Percentiles rank a stretch among this genome's conserved stretches.
Evolutionary conservation across 306 rosid genomes (phyloP).

Genomic region (Cucurbita maxima): DNA sequence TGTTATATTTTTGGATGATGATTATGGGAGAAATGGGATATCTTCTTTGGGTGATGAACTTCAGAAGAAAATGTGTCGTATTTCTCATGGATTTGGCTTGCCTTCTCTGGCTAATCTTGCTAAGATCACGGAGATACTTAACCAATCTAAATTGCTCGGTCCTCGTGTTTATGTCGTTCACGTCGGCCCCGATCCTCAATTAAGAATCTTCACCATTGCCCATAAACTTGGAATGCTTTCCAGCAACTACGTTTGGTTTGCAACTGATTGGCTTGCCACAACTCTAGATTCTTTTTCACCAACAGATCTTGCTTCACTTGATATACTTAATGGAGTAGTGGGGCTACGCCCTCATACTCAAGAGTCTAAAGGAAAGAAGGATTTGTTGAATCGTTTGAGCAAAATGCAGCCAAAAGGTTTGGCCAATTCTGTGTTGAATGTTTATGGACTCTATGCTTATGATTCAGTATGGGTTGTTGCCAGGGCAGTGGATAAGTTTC

Average conservation of each 20-base stretch:
- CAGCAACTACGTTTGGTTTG: slow-evolving; percentile 60
- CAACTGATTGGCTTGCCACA: slow-evolving; percentile 73
- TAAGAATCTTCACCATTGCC: slow-evolving; percentile 56
- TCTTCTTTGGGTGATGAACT: slow-evolving; percentile 56
- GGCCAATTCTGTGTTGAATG: slow-evolving; percentile 27
- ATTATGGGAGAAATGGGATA: slow-evolving; percentile 84
- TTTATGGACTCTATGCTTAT: slow-evolving; percentile 64
- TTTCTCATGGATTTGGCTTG: slow-evolving; percentile 42
- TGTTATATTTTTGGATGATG: slow-evolving; percentile 55
- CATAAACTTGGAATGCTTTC: slow-evolving; percentile 61
- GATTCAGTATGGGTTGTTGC: slow-evolving; percentile 83
- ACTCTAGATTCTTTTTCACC: slow-evolving; percentile 52
- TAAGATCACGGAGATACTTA: slow-evolving; percentile 39
- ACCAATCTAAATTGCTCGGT: slow-evolving; percentile 43
- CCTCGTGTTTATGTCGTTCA: slow-evolving; percentile 83
- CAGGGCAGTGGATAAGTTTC: slow-evolving; percentile 34
- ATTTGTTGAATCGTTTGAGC: slow-evolving; percentile 41
- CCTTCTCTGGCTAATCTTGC: slow-evolving; percentile 27
- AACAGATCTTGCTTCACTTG: slow-evolving; percentile 23
- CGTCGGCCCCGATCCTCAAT: slow-evolving; percentile 41
- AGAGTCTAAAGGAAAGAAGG: slow-evolving; percentile 33
- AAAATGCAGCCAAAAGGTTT: slow-evolving; percentile 27
- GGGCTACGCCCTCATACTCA: slow-evolving; percentile 61
- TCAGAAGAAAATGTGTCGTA: slow-evolving; percentile 27
- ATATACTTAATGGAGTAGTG: slow-evolving; percentile 60